A percentile compares a stretch with the other conserved stretches of the same genome.
Conservation (phyloP, 208 protist genomes). For the Porcisia hertigi region DNA sequence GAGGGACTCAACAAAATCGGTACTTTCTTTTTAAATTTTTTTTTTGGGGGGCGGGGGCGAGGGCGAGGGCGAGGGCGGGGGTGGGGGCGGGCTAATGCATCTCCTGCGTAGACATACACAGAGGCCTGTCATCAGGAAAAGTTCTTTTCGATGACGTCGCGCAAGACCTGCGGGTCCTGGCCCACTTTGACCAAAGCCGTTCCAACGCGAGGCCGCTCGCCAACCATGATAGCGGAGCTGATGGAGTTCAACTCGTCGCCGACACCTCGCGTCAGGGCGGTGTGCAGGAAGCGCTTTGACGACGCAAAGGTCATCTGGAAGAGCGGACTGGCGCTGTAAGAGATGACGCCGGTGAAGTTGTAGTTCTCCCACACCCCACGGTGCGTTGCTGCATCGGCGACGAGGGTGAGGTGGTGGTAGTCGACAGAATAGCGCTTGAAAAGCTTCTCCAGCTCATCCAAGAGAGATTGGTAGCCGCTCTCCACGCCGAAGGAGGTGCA, state of each 20-base stretch:
- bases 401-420: conserved; percentile 85
- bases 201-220: conserved; percentile 84
- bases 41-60: not conserved
- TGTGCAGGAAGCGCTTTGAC: conserved; percentile 85
- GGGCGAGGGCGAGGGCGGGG: too few relatives aligned
- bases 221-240: conserved; percentile 90
- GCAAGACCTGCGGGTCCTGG: conserved; percentile 58
- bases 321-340: conserved; percentile 83
- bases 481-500: conserved; percentile 77
- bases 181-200: conserved; percentile 73
- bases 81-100: too few relatives aligned
- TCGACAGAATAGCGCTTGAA: conserved; percentile 90
- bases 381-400: conserved; percentile 89
- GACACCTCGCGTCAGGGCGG: conserved; percentile 73
- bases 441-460: conserved; percentile 86
- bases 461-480: conserved; percentile 74
- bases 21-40: too few relatives aligned
- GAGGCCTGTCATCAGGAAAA: conserved; percentile 28
- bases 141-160: conserved; percentile 76
- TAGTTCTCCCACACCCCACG: conserved; percentile 89
- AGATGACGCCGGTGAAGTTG: conserved; percentile 89
- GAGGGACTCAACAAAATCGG: too few relatives aligned
- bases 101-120: not conserved
- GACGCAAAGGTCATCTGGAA: conserved; percentile 94
- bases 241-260: conserved; percentile 83